phyloP scores from a whole-genome alignment of 768 basidiomycete genomes.

The Galerina sulciceps region DNA sequence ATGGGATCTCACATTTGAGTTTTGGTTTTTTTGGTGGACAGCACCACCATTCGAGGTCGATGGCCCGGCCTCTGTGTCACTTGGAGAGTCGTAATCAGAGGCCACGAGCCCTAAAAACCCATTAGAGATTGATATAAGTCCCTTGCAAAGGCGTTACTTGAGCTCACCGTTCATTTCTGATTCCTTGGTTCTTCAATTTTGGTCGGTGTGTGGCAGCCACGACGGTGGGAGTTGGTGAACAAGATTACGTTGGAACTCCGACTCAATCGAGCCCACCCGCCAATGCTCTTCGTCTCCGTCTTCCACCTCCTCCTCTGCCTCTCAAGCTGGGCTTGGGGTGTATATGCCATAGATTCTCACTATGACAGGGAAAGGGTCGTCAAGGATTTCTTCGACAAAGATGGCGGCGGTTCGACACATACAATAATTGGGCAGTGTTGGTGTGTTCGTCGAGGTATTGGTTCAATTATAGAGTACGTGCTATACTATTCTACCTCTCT shows the following conservation, averaged over 20 bases:
- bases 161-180: conserved; percentile 27
- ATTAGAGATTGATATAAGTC: not conserved
- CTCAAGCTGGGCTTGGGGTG: conserved; percentile 36
- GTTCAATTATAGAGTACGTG: conserved; percentile 96
- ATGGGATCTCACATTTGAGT: conserved; percentile 66
- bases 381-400: conserved; percentile 49
- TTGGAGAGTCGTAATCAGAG: conserved; percentile 68
- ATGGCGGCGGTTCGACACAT: conserved; percentile 53
- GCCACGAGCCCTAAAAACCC: conserved; percentile 55
- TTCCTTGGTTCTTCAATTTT: conserved; percentile 9
- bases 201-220: not conserved
- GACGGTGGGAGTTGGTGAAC: conserved; percentile 24
- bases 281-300: conserved; percentile 34
- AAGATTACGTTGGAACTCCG: conserved; percentile 22
- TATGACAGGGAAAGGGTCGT: conserved; percentile 35
- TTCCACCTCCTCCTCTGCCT: conserved; percentile 37
- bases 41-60: conserved; percentile 32
- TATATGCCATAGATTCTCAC: conserved; percentile 30
- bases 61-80: conserved; percentile 53
- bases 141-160: not conserved
- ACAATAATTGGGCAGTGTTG: conserved; percentile 98
- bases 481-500: not conserved
- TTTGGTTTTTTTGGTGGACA: conserved; percentile 5
- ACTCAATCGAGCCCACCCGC: not conserved
- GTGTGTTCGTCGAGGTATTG: conserved; percentile 95